Conservation (phyloP, 306 rosid genomes). For the Quercus dentata region DNA sequence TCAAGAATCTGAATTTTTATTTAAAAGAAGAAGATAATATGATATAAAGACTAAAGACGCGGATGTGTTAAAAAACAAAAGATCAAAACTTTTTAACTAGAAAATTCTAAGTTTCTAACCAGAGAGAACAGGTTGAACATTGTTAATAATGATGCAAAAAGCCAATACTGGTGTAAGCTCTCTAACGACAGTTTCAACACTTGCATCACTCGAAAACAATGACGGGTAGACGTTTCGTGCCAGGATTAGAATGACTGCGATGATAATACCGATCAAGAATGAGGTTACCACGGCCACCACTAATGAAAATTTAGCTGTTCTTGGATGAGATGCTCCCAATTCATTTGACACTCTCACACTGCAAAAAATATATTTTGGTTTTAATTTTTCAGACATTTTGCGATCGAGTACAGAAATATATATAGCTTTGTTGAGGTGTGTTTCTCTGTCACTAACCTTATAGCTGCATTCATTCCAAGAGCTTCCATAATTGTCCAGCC, state of each 20-base stretch:
- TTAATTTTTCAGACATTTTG: background rate
- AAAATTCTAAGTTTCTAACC: slow-evolving; percentile 18
- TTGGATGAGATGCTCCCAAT: slow-evolving; percentile 83
- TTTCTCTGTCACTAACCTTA: slow-evolving; percentile 41
- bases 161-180: slow-evolving; percentile 72
- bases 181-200: slow-evolving; percentile 40
- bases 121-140: slow-evolving; percentile 80
- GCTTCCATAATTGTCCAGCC: slow-evolving; percentile 74
- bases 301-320: slow-evolving; percentile 71
- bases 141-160: slow-evolving; percentile 65
- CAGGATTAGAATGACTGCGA: slow-evolving; percentile 43
- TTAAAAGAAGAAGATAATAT: too few species aligned
- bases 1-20: background rate
- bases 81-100: too few species aligned
- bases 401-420: background rate
- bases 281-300: slow-evolving; percentile 64
- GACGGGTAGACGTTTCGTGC: slow-evolving; percentile 38
- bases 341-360: slow-evolving; percentile 93
- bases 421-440: background rate
- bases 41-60: too few species aligned
- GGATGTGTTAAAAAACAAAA: background rate
- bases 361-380: background rate
- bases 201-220: slow-evolving; percentile 48
- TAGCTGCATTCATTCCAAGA: slow-evolving; percentile 63
- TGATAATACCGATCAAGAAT: slow-evolving; percentile 22